Conservation (phyloP, 2,329 filamentous ascomycete species). For the Venturia oleaginea region DNA sequence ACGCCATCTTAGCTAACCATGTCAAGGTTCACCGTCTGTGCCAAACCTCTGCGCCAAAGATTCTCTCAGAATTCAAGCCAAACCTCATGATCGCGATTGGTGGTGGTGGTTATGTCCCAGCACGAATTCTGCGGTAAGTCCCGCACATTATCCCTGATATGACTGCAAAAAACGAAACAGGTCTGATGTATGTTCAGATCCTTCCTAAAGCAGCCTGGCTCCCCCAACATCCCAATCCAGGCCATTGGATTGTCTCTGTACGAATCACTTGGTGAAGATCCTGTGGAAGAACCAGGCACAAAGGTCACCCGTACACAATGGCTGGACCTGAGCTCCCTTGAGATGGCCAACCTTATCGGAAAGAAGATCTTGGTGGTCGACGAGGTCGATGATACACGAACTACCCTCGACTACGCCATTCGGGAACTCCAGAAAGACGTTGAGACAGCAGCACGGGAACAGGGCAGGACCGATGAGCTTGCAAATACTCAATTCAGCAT, state of each 20-base stretch:
- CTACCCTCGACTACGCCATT: conserved; percentile 88
- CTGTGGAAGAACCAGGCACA: conserved; percentile 72
- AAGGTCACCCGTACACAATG: conserved; percentile 97
- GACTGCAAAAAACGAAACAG: neutral
- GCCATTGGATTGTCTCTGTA: conserved; percentile 97
- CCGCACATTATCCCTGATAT: neutral
- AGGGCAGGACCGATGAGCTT: conserved; percentile 48
- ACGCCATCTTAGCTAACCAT: neutral
- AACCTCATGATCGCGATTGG: conserved; percentile 98
- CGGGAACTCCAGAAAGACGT: conserved; percentile 93
- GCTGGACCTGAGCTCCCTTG: conserved; percentile 80
- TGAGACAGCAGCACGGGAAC: conserved; percentile 62
- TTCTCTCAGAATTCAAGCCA: conserved; percentile 78
- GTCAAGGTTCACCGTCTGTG: conserved; percentile 90
- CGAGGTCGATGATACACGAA: conserved; percentile 92
- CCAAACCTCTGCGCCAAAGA: conserved; percentile 70
- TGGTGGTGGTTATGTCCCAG: conserved; percentile 93
- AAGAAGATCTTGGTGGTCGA: conserved; percentile 90
- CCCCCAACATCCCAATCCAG: conserved; percentile 96
- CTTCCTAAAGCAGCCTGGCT: conserved; percentile 83
- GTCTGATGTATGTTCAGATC: conserved; percentile 39
- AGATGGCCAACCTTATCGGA: conserved; percentile 82
- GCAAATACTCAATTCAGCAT: conserved; percentile 84
- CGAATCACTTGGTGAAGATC: conserved; percentile 63
- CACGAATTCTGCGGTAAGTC: conserved; percentile 74